Base-by-base conservation (phyloP, 192 early-diverging fungal species). In the Mycoemilia scoparia region DNA sequence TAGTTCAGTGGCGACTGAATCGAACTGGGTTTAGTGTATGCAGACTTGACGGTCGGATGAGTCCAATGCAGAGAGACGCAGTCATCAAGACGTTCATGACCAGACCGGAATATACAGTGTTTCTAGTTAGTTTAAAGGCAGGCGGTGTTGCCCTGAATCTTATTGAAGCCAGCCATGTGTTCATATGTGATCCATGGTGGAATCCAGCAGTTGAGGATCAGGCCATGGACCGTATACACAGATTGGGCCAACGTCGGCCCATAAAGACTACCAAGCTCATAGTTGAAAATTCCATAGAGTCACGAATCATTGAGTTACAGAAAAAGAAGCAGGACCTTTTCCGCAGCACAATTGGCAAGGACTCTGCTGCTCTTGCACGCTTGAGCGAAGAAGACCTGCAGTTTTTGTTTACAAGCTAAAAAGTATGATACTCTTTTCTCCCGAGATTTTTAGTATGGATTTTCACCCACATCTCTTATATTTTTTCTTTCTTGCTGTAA, bases 181-280 rank as follows among this genome's bases (percentile, higher is more conserved):
- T 83, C 50, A 60, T 82, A 34, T 71, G 54, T 10, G 69, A 71
- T 22, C 52, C 50, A 22, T 70, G 65, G 57, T 82, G 80, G 74
- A 76, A 78, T 26, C 75, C 73, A 4, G 69, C 69, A 11, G 67
- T 70, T 18, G 57, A 60, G 33, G 45, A 61, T 15, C 84, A 93
- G 54, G 89, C 89, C 7, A 84, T 89, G 76, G 89, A 90, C 40
- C 84, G 89, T 15, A 88, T 95, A 43, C 89, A 90, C 49, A 69
- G 86, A 29, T 67, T 95, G 45, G 89, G 89, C 9, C 89, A 95
- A 45, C 65, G 73, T 40, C 69, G 89, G 16, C 89, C 89, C 1
- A 86, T 95, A 49, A 71, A 78, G 32, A 82, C 88, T 34, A 86
- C 82, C 0, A 59, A 82, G 9, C 57, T 95, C 35, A 82, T 95